Evolutionary conservation across 371 early-diverging fungal species (phyloP).

Genomic region (Mucor circinelloides): DNA sequence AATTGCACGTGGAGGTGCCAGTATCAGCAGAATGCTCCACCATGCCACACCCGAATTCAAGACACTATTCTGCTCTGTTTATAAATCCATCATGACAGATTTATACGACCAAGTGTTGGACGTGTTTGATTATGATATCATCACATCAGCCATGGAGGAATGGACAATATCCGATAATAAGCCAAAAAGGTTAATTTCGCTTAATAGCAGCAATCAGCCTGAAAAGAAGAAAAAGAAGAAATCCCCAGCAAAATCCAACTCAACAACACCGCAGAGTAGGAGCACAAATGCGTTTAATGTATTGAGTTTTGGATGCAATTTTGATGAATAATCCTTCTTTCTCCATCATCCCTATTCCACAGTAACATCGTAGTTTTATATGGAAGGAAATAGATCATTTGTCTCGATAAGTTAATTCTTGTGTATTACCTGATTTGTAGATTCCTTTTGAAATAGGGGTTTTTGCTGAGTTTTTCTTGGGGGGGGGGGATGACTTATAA

Average conservation of each 20-base stretch:
- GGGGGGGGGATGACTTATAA: neutral
- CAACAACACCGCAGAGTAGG: neutral
- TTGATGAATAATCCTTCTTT: constrained; percentile 25
- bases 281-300: constrained; percentile 36
- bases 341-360: neutral
- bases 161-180: constrained; percentile 20
- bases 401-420: neutral
- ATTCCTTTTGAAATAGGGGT: too few relatives aligned
- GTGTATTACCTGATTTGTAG: neutral
- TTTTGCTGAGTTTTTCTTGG: neutral
- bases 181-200: constrained; percentile 15
- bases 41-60: constrained; percentile 12
- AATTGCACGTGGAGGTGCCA: constrained; percentile 30
- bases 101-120: constrained; percentile 13
- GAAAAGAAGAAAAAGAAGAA: constrained; percentile 17
- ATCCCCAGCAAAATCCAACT: neutral
- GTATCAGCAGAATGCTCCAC: constrained; percentile 27
- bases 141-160: constrained; percentile 2
- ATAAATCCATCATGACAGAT: constrained; percentile 20
- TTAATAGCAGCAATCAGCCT: neutral
- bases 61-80: constrained; percentile 17
- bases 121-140: constrained; percentile 33
- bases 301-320: constrained; percentile 42
- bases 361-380: neutral
- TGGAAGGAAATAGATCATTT: neutral